Percentiles rank a stretch among this genome's conserved stretches.
Evolutionary conservation across 495 filamentous ascomycete species (phyloP).

Genomic region (Lichenothelia convexa): DNA sequence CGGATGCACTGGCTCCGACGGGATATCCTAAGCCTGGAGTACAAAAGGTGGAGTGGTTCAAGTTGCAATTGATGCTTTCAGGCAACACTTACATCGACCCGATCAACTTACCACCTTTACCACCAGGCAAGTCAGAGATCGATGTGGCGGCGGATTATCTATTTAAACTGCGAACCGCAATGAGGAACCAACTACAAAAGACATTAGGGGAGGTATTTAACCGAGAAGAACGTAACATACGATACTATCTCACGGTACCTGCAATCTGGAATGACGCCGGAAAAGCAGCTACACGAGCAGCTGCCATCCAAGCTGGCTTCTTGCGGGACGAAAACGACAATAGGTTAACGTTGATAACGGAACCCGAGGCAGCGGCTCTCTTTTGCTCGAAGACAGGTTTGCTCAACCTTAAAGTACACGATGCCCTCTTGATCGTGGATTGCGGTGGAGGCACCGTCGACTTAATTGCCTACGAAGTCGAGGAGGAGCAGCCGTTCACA

Average conservation of each 20-base stretch:
- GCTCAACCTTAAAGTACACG: constrained; percentile 54
- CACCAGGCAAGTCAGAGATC: constrained; percentile 59
- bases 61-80: constrained; percentile 59
- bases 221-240: constrained; percentile 55
- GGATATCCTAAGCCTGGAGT: constrained; percentile 60
- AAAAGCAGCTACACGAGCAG: constrained; percentile 52
- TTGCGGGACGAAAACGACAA: constrained; percentile 60
- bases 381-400: constrained; percentile 61
- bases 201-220: constrained; percentile 62
- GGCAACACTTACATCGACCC: constrained; percentile 66
- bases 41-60: constrained; percentile 67
- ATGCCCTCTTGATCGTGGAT: constrained; percentile 57
- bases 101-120: constrained; percentile 58
- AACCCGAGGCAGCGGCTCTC: constrained; percentile 53
- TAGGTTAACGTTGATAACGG: constrained; percentile 49
- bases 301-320: constrained; percentile 58
- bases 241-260: constrained; percentile 55
- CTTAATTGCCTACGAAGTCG: constrained; percentile 60
- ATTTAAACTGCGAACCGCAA: constrained; percentile 57
- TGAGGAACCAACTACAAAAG: constrained; percentile 55
- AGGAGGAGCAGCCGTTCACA: constrained; percentile 57
- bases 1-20: constrained; percentile 53
- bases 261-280: constrained; percentile 65
- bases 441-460: constrained; percentile 61
- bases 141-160: constrained; percentile 63